Percentiles rank a stretch among this genome's conserved stretches.
These are phyloP conservation scores for Debaryomyces nepalensis DNA, from an alignment of 1,139 yeast species.

Conservation along the genomic window DNA sequence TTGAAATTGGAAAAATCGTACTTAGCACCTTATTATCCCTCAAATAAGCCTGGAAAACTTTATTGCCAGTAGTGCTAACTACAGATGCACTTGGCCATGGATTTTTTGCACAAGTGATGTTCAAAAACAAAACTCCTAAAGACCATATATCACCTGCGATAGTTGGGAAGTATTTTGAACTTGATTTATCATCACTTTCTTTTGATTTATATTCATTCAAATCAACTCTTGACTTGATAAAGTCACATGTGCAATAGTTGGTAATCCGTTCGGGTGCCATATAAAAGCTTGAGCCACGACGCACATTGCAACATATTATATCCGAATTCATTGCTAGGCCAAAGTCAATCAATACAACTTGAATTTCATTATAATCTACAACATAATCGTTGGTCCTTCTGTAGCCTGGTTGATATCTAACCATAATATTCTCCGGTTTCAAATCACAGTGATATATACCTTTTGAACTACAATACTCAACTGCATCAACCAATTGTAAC, in stretches of 20 bases:
- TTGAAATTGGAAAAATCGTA: conserved; percentile 66
- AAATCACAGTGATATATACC: conserved; percentile 86
- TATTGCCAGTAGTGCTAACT: conserved; percentile 55
- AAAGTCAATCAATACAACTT: conserved; percentile 76
- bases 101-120: conserved; percentile 80
- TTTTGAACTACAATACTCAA: conserved; percentile 67
- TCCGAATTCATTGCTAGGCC: conserved; percentile 75
- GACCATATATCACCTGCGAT: conserved; percentile 89
- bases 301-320: conserved; percentile 68
- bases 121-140: conserved; percentile 77
- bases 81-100: conserved; percentile 89
- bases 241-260: conserved; percentile 43
- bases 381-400: conserved; percentile 24
- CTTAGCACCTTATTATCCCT: conserved; percentile 34
- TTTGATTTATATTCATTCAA: conserved; percentile 28
- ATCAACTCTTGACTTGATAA: conserved; percentile 35
- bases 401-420: conserved; percentile 40
- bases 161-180: conserved; percentile 58
- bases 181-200: conserved; percentile 23
- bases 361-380: conserved; percentile 58
- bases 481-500: conserved; percentile 73
- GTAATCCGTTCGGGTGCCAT: conserved; percentile 90
- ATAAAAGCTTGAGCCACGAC: conserved; percentile 87
- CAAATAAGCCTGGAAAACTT: conserved; percentile 55
- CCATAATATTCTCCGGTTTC: conserved; percentile 87